Evolutionary conservation across 371 early-diverging fungal genomes (phyloP).

Genomic region (Funneliformis caledonium): DNA sequence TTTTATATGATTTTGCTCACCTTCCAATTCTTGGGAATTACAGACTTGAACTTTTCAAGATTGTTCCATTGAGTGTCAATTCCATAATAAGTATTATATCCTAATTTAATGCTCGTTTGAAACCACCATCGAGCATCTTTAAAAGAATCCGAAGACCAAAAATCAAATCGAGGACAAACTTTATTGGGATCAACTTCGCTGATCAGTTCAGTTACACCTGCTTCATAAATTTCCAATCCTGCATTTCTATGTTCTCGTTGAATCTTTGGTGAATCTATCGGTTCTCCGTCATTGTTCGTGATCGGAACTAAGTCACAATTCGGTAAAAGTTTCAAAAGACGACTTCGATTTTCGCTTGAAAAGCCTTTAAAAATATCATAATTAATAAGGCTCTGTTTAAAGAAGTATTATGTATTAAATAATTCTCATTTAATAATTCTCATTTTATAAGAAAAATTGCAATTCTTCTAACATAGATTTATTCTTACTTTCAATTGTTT

Average conservation of each 20-base stretch:
- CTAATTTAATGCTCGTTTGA: conserved; percentile 14
- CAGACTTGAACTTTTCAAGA: conserved; percentile 6
- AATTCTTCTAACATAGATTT: too few relatives aligned
- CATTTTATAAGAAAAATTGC: not conserved
- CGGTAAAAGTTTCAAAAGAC: conserved; percentile 23
- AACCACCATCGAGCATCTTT: conserved; percentile 30
- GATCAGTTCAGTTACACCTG: not conserved
- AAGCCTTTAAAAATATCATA: not conserved
- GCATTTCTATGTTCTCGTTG: not conserved
- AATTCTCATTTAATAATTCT: not conserved
- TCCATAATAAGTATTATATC: conserved; percentile 12
- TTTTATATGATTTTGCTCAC: not conserved
- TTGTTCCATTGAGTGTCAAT: conserved; percentile 17
- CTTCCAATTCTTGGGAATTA: conserved; percentile 1
- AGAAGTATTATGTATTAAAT: not conserved
- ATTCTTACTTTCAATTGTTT: not conserved
- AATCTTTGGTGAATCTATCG: conserved; percentile 14
- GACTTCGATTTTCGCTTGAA: conserved; percentile 17
- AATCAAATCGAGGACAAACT: conserved; percentile 26
- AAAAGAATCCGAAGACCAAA: conserved; percentile 15
- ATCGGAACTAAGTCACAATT: conserved; percentile 24
- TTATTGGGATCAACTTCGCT: conserved; percentile 11
- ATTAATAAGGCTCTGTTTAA: not conserved
- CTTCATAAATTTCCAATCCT: not conserved
- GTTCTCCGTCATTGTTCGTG: conserved; percentile 4